Evolutionary conservation across 495 filamentous ascomycete species (phyloP).

Genomic region (Penicillium antarcticum): DNA sequence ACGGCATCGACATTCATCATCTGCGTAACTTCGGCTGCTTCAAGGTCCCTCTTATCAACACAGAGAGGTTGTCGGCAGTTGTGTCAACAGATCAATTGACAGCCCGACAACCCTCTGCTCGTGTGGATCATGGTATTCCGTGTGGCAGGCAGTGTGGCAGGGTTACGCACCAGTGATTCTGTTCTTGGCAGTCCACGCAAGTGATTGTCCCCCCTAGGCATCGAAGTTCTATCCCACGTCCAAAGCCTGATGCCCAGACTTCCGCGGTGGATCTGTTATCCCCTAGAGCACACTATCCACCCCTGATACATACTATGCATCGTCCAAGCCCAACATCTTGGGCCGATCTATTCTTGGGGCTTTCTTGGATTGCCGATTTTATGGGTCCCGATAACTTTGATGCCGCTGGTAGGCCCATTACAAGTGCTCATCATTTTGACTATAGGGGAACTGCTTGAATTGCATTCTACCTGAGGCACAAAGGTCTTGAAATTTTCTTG

Average conservation of each 20-base stretch:
- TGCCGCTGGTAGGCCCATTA: conserved; percentile 19
- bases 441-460: background rate
- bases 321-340: conserved; percentile 11
- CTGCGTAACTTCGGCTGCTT: conserved; percentile 9
- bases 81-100: too few relatives aligned
- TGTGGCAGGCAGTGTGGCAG: background rate
- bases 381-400: conserved; percentile 16
- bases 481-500: conserved; percentile 20
- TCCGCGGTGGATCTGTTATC: conserved; percentile 8
- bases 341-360: conserved; percentile 13
- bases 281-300: background rate
- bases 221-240: conserved; percentile 8
- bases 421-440: background rate
- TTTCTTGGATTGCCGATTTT: conserved; percentile 6
- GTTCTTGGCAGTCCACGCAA: conserved; percentile 12
- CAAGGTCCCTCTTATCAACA: background rate
- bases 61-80: background rate
- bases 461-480: background rate
- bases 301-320: conserved; percentile 5
- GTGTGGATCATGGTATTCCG: background rate
- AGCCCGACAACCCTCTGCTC: background rate
- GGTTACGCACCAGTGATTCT: background rate
- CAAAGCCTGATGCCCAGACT: conserved; percentile 9
- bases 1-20: conserved; percentile 13
- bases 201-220: conserved; percentile 18